Base-by-base conservation (phyloP, 495 filamentous ascomycete genomes). In the Penicillium diatomitis region DNA sequence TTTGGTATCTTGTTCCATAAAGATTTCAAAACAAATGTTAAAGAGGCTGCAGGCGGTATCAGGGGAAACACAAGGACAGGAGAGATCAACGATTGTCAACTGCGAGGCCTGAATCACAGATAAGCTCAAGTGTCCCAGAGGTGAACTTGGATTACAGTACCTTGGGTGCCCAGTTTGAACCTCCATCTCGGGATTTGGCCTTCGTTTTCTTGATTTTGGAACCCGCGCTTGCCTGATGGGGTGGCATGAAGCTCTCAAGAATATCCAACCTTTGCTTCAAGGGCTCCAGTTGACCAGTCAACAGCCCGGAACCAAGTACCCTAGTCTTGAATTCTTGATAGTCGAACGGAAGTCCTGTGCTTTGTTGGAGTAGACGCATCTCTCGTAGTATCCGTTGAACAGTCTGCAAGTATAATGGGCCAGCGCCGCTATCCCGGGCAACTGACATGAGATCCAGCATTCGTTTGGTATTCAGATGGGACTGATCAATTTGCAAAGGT, bases 21-120 rank as follows among this genome's bases (percentile, higher is more conserved):
- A 87, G 0, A 86, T 56, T 2, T 61, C 64, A 20, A 87, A 63
- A 41, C 76, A 82, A 35, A 88, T 83, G 49, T 85, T 80, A 60
- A 88, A 89, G 0, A 89, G 62, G 0, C 73, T 67, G 50, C 85
- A 90, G 0, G 84, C 86, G 39, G 73, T 78, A 32, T 79, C 75
- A 2, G 82, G 65, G 0, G 82, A 78, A 8, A 88, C 72, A 59
- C 82, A 90, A 0, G 85, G 84, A 57, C 84, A 87, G 0, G 78
- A 84, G 5, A 91, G 71, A 53, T 91, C 86, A 32, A 90, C 73
- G 44, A 91, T 85, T 0, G 85, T 88, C 8, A 90, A 64, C 5
- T 64, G 27, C 78, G 82, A 12, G 64, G 74, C 49, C 83, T 75
- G 10, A 20, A n/a, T 33, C 27, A 12, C 20, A 8, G 20, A 32